These are phyloP conservation scores for Naganishia sp. DNA, from an alignment of 1,284 basidiomycete genomes.

Conservation along the genomic window DNA sequence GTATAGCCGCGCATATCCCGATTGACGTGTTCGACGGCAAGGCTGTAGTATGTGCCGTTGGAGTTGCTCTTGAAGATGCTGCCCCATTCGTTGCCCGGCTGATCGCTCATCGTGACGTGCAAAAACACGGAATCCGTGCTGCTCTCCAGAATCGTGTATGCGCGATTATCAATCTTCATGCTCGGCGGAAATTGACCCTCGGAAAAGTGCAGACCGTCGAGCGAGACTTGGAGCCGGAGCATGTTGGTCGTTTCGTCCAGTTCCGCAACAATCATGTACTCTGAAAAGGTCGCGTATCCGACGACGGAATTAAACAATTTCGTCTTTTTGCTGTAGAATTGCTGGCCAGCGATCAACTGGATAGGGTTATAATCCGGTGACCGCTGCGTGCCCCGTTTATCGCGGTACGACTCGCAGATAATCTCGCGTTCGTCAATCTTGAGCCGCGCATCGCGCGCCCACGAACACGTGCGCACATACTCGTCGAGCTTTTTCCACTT, in stretches of 20 bases:
- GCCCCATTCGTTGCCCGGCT: constrained; percentile 76
- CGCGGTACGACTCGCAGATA: constrained; percentile 82
- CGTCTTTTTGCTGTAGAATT: constrained; percentile 71
- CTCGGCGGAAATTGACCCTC: constrained; percentile 84
- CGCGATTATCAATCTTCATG: constrained; percentile 81
- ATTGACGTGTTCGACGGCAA: constrained; percentile 86
- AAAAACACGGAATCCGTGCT: constrained; percentile 90
- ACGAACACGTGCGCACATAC: constrained; percentile 90
- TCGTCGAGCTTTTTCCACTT: constrained; percentile 75
- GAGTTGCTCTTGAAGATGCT: constrained; percentile 92
- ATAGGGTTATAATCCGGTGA: constrained; percentile 65
- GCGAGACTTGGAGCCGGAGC: constrained; percentile 82
- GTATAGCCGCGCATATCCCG: constrained; percentile 83
- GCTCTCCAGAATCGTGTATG: constrained; percentile 90
- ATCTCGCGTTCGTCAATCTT: constrained; percentile 82
- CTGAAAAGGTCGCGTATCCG: constrained; percentile 94
- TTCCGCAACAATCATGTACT: constrained; percentile 92
- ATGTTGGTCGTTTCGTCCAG: constrained; percentile 63
- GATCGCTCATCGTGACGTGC: constrained; percentile 87
- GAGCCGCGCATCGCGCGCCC: constrained; percentile 77
- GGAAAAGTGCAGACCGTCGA: constrained; percentile 84
- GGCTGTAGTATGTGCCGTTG: constrained; percentile 93
- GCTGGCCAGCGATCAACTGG: constrained; percentile 74
- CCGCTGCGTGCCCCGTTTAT: constrained; percentile 79
- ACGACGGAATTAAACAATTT: constrained; percentile 83